phyloP scores from a whole-genome alignment of 768 basidiomycete genomes.

The Leccinum uliginosum region DNA sequence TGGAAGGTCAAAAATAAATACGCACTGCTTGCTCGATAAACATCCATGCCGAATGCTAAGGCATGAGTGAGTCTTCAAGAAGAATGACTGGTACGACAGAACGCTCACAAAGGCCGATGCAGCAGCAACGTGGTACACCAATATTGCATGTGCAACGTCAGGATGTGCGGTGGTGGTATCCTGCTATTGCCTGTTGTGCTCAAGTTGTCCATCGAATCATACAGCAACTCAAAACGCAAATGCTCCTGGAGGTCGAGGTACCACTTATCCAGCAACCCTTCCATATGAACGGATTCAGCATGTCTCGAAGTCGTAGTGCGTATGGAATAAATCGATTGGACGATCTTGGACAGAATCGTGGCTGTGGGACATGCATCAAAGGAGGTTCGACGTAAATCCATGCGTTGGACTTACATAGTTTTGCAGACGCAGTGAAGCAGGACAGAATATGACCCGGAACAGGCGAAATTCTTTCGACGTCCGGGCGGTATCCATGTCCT shows the following conservation, averaged over 20 bases:
- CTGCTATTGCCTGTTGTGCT: constrained; percentile 20
- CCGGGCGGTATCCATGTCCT: constrained; percentile 27
- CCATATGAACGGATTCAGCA: constrained; percentile 52
- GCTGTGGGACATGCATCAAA: constrained; percentile 38
- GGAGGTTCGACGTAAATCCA: not conserved
- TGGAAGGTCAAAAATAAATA: not conserved
- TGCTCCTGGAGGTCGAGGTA: constrained; percentile 66
- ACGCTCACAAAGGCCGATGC: constrained; percentile 73
- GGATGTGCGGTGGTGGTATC: constrained; percentile 55
- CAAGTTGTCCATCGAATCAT: constrained; percentile 32
- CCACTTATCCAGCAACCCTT: constrained; percentile 69
- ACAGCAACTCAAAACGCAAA: constrained; percentile 56
- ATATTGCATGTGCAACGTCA: constrained; percentile 82
- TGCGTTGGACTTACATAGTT: constrained; percentile 50
- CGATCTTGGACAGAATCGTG: constrained; percentile 60
- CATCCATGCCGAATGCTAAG: constrained; percentile 27
- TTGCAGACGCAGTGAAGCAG: constrained; percentile 74
- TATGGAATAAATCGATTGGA: constrained; percentile 70
- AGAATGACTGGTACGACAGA: not conserved
- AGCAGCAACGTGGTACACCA: constrained; percentile 75
- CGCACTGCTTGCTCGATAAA: constrained; percentile 37
- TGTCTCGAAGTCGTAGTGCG: constrained; percentile 52
- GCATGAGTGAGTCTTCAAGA: constrained; percentile 2
- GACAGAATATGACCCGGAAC: constrained; percentile 54
- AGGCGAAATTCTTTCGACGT: constrained; percentile 16